Percentiles rank a stretch among this genome's conserved stretches.
These are phyloP conservation scores for Pholiota molesta DNA, from an alignment of 768 basidiomycete species.

Conservation along the genomic window DNA sequence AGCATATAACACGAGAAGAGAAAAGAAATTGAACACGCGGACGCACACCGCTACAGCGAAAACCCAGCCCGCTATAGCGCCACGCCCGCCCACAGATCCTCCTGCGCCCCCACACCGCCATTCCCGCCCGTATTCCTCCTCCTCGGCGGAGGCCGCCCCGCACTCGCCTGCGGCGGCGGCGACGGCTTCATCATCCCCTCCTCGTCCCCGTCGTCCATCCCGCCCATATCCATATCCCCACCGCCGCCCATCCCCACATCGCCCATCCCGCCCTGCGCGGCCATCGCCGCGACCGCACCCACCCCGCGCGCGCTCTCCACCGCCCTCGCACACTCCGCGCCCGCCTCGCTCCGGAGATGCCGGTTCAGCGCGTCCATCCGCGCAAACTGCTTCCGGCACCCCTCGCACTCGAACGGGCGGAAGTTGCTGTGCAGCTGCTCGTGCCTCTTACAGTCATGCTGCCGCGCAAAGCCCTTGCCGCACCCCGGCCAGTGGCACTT, in stretches of 20 bases:
- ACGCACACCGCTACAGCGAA: background rate
- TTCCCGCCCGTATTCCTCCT: conserved; percentile 8
- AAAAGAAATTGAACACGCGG: too few relatives aligned
- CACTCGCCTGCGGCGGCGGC: background rate
- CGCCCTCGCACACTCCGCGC: conserved; percentile 29
- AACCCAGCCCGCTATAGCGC: conserved; percentile 3
- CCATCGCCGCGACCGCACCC: conserved; percentile 13
- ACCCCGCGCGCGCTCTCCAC: conserved; percentile 23
- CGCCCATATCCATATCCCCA: conserved; percentile 5
- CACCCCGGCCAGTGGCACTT: conserved; percentile 95
- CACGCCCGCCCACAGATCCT: conserved; percentile 7
- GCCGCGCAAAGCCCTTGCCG: conserved; percentile 90
- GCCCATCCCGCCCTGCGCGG: background rate
- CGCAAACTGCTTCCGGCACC: conserved; percentile 92
- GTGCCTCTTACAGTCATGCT: conserved; percentile 97
- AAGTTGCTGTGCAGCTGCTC: conserved; percentile 94
- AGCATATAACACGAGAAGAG: background rate
- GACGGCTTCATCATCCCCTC: background rate
- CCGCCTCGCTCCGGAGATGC: conserved; percentile 51
- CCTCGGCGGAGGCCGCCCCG: background rate
- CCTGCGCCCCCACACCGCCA: background rate
- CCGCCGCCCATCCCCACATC: background rate
- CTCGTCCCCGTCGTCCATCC: background rate
- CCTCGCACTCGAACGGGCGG: conserved; percentile 90
- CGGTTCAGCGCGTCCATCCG: conserved; percentile 93